Base-by-base conservation (phyloP, 2,329 filamentous ascomycete species). In the Talaromyces sp. region DNA sequence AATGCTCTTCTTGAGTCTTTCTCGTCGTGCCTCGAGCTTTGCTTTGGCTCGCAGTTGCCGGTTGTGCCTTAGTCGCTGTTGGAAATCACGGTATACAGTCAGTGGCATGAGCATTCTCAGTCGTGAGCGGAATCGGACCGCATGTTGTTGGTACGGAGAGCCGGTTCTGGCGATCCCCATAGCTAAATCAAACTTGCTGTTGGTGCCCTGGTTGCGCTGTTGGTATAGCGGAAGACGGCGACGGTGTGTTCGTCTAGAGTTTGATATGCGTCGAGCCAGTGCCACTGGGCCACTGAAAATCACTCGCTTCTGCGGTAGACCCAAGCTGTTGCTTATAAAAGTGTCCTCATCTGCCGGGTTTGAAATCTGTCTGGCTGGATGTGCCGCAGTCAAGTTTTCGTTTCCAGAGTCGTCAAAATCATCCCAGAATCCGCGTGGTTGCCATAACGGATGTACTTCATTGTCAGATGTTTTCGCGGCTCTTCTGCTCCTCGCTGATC, bases 371-470 rank as follows among this genome's bases (percentile, higher is more conserved):
- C 31, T 69, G 58, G 2, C 49, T 19, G 57, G 21, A 19, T 73
- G 58, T 8, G 64, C 72, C 4, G 70, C 69, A 21, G 65, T 63
- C 19, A 70, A 72, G 19, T 74, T 24, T 27, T 51, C 55, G 49
- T 58, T 50, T 6, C 35, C 71, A 9, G 78, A 74, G 26, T 69
- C 75, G 43, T 79, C 77, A 27, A 84, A 72, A 43, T 82, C 82
- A 43, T 86, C 83, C 84, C 84, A 87, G 71, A 87, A 86, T n/a
- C 80, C 80, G 41, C 81, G 81, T 1, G 85, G 85, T 24, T 82
- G 79, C 86, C 86, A 88, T 68, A 87, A 85, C 1, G 85, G 84
- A 64, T 86, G 81, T 6, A 86, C 70, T 46, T 78, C 78, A 50
- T 76, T 77, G 58, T 84, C 78, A 53, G 77, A 72, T 24, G 78